Conservation (phyloP, 2,329 filamentous ascomycete genomes). For the Chalara sp. region DNA sequence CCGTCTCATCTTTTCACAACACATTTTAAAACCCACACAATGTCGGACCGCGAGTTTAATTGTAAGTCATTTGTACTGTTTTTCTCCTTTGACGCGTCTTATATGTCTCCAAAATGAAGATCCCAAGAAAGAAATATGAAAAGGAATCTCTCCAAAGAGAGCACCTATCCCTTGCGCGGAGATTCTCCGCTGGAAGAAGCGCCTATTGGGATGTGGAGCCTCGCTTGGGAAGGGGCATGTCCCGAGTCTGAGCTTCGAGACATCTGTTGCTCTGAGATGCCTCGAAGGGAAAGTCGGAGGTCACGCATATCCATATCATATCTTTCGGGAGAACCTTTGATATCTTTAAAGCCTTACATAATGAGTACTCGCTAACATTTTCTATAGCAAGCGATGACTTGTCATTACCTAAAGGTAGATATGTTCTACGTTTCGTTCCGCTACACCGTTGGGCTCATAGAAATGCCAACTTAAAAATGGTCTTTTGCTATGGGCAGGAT, state of each 20-base stretch:
- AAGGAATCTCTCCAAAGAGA: neutral
- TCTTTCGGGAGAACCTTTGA: conserved; percentile 23
- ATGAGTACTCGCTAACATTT: neutral
- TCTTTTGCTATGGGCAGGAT: neutral
- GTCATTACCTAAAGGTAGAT: conserved; percentile 55
- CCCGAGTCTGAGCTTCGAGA: neutral
- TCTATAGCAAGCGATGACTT: conserved; percentile 53
- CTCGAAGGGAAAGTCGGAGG: neutral
- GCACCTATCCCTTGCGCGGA: neutral
- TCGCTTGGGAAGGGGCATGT: neutral
- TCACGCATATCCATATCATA: neutral
- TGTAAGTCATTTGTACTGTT: conserved; percentile 35
- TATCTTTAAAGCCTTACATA: neutral
- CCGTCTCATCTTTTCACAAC: too few species aligned
- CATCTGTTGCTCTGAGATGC: neutral
- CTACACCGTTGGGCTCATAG: neutral
- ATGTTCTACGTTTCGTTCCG: conserved; percentile 4
- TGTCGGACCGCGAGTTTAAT: conserved; percentile 63
- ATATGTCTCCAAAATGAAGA: neutral
- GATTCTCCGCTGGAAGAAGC: neutral
- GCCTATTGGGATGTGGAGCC: neutral
- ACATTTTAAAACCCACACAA: conserved; percentile 21
- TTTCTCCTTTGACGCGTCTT: neutral
- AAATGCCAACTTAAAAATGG: neutral
- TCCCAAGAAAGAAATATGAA: neutral